These are phyloP conservation scores for Solanum peruvianum DNA, from an alignment of 257 asterid genomes.

Conservation along the genomic window DNA sequence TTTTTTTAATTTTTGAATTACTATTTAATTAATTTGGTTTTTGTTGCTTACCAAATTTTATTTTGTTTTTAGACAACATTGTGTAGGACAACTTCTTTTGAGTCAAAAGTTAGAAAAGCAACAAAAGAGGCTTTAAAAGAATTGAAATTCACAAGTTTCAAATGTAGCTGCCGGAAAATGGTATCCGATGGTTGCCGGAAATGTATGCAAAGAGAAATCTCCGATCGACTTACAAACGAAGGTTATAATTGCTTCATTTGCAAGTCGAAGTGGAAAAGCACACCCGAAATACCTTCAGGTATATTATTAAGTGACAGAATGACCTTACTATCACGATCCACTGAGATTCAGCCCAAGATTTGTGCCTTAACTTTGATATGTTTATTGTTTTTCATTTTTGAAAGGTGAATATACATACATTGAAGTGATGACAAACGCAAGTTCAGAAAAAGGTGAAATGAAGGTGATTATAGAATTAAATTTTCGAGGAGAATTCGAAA, in stretches of 20 bases:
- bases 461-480: constrained; percentile 27
- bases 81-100: constrained; percentile 15
- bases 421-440: constrained; percentile 9
- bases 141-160: neutral
- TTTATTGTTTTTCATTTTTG: too few species aligned
- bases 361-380: neutral
- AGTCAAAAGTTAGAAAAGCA: constrained; percentile 11
- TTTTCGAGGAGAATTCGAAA: constrained; percentile 21
- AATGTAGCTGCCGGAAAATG: constrained; percentile 23
- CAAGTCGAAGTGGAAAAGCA: constrained; percentile 28
- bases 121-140: constrained; percentile 21
- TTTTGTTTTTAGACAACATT: constrained; percentile 11
- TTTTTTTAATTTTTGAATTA: neutral
- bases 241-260: constrained; percentile 22
- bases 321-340: neutral
- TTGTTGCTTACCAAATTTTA: neutral
- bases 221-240: constrained; percentile 1
- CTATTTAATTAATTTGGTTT: neutral
- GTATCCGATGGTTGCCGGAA: constrained; percentile 7
- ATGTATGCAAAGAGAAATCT: constrained; percentile 10
- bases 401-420: constrained; percentile 29
- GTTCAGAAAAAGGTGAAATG: constrained; percentile 1
- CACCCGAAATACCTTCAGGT: constrained; percentile 10
- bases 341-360: neutral
- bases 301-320: neutral